Conservation (phyloP, 2,329 filamentous ascomycete genomes). For the Juglanconis oblonga region DNA sequence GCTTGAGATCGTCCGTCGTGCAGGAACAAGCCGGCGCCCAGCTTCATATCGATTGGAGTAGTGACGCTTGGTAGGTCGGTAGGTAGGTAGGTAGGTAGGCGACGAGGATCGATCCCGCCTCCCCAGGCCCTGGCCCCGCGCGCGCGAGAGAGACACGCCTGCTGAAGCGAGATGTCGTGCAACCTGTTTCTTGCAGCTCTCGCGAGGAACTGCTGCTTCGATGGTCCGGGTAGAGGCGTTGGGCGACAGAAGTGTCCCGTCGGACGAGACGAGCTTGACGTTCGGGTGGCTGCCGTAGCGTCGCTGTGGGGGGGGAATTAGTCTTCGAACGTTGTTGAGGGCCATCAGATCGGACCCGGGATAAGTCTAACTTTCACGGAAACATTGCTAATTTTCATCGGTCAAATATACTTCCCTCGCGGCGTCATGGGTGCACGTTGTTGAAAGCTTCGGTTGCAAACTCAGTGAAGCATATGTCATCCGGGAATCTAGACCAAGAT, state of each 20-base stretch:
- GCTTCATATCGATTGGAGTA: background rate
- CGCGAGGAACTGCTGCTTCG: background rate
- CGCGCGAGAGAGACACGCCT: background rate
- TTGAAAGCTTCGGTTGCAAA: no score
- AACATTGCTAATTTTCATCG: no score
- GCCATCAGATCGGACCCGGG: no score
- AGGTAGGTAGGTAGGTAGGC: no score
- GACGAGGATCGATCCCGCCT: background rate
- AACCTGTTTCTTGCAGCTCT: background rate
- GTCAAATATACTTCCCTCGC: no score
- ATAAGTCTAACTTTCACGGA: no score
- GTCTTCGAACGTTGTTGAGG: no score
- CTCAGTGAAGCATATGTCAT: background rate
- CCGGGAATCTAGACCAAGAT: no score
- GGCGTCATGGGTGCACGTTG: no score
- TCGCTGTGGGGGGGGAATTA: background rate
- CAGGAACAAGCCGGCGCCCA: no score
- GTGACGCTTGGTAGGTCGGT: background rate
- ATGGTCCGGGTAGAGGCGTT: background rate
- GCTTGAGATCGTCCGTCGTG: background rate
- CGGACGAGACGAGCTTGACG: background rate
- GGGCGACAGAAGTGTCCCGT: background rate
- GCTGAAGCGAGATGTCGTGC: slow-evolving; percentile 10
- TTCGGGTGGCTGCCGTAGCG: background rate
- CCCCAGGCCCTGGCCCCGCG: background rate